phyloP scores from a whole-genome alignment of 805 yeast species.

The Myxozyma melibiosi region DNA sequence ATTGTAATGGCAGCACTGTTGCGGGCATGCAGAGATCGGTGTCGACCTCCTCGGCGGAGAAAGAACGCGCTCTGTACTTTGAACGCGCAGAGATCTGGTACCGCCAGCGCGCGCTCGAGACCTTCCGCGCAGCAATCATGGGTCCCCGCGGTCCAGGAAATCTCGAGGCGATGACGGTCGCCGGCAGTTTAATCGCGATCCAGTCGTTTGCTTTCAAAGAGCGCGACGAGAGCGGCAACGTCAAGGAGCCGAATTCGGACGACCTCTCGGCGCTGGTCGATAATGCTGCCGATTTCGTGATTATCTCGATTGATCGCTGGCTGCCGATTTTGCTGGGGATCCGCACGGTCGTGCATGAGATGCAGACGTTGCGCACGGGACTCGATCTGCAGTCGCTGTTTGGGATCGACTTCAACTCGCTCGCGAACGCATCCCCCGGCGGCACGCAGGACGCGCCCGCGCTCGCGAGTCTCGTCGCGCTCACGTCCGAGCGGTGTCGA shows the following conservation, averaged over 20 bases:
- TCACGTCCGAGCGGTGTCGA: not conserved
- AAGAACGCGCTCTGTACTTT: conserved; percentile 22
- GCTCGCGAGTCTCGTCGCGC: conserved; percentile 4
- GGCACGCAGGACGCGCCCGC: conserved; percentile 6
- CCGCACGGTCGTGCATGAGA: conserved; percentile 32
- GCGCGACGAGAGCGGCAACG: conserved; percentile 4
- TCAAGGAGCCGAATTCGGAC: not conserved
- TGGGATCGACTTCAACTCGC: conserved; percentile 26
- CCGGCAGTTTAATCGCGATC: conserved; percentile 32
- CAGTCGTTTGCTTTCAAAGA: conserved; percentile 33
- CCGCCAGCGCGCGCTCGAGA: conserved; percentile 33
- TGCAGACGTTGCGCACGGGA: conserved; percentile 24
- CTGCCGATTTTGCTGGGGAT: conserved; percentile 30
- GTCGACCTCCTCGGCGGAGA: conserved; percentile 1
- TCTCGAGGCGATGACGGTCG: conserved; percentile 31
- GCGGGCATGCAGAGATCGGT: too few relatives aligned
- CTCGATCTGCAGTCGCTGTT: conserved; percentile 28
- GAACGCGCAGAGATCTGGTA: conserved; percentile 33
- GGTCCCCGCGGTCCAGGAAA: conserved; percentile 26
- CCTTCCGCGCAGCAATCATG: conserved; percentile 30
- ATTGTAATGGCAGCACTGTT: too few relatives aligned
- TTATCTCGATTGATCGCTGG: conserved; percentile 31
- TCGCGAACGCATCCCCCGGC: conserved; percentile 11
- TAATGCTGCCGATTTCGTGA: not conserved
- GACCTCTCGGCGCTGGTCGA: not conserved